Percentiles rank a stretch among this genome's conserved stretches.
Conservation (phyloP, 768 basidiomycete species). For the Tricholomella constricta region DNA sequence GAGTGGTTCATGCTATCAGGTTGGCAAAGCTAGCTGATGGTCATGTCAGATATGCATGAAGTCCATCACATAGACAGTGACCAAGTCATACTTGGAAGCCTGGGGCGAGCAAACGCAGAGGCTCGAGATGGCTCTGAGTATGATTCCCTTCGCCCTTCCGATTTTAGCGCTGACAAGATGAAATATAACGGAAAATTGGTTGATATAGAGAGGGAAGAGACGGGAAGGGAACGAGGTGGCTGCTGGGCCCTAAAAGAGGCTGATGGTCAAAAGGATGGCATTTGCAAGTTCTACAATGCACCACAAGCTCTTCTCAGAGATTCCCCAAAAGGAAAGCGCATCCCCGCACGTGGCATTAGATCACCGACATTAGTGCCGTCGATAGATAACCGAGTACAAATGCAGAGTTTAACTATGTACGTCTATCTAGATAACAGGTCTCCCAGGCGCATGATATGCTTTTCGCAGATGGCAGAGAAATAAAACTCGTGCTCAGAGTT, state of each 20-base stretch:
- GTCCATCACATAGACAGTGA: background rate
- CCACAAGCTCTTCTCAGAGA: conserved; percentile 4
- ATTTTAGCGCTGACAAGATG: background rate
- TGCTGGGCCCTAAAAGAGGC: background rate
- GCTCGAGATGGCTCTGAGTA: background rate
- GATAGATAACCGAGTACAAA: background rate
- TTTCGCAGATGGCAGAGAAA: conserved; percentile 88
- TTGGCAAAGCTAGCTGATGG: background rate
- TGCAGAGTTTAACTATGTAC: background rate
- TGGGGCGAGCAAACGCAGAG: background rate
- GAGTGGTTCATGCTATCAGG: background rate
- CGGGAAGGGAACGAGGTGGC: background rate
- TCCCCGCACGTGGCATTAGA: conserved; percentile 13
- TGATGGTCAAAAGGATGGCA: conserved; percentile 11
- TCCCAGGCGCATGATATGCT: conserved; percentile 47
- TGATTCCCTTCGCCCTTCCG: background rate
- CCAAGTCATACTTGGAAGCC: background rate
- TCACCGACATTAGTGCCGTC: background rate
- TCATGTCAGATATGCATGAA: background rate
- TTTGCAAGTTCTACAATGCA: conserved; percentile 1
- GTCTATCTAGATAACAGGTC: conserved; percentile 27
- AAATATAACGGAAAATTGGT: background rate
- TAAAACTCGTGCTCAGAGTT: conserved; percentile 95
- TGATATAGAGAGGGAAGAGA: background rate
- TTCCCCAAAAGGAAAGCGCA: conserved; percentile 17